phyloP scores from a whole-genome alignment of 192 early-diverging fungal species.

The Geosiphon pyriformis region DNA sequence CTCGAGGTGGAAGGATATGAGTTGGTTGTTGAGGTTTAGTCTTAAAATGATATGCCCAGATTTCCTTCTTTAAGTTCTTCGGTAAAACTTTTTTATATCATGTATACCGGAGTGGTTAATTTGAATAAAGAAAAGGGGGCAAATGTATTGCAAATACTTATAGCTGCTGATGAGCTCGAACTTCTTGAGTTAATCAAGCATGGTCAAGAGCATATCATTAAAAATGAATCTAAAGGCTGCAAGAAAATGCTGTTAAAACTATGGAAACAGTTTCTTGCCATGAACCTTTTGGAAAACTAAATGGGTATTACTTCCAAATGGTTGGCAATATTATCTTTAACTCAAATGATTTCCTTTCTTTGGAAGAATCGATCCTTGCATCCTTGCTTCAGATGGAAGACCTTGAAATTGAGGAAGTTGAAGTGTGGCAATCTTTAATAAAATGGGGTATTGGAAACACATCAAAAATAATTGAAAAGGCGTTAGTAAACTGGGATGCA shows the following conservation, averaged over 20 bases:
- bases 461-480: background rate
- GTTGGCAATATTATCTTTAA: slow-evolving; percentile 11
- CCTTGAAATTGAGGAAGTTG: slow-evolving; percentile 9
- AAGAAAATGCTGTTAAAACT: background rate
- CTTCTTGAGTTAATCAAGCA: background rate
- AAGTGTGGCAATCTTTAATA: slow-evolving; percentile 13
- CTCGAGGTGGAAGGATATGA: too few species aligned
- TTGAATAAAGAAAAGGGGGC: background rate
- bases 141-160: background rate
- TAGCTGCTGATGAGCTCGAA: slow-evolving; percentile 1
- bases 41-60: slow-evolving; percentile 2
- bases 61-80: background rate
- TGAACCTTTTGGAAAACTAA: background rate
- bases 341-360: background rate
- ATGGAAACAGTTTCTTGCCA: background rate
- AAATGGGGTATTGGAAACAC: slow-evolving; percentile 11
- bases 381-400: slow-evolving; percentile 6
- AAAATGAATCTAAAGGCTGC: background rate
- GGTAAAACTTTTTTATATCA: slow-evolving; percentile 5
- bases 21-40: background rate
- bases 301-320: background rate
- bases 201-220: slow-evolving; percentile 9
- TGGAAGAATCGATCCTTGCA: background rate
- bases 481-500: background rate
- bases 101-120: background rate